Evolutionary conservation across 257 asterid species (phyloP).

Genomic region (Phtheirospermum japonicum): DNA sequence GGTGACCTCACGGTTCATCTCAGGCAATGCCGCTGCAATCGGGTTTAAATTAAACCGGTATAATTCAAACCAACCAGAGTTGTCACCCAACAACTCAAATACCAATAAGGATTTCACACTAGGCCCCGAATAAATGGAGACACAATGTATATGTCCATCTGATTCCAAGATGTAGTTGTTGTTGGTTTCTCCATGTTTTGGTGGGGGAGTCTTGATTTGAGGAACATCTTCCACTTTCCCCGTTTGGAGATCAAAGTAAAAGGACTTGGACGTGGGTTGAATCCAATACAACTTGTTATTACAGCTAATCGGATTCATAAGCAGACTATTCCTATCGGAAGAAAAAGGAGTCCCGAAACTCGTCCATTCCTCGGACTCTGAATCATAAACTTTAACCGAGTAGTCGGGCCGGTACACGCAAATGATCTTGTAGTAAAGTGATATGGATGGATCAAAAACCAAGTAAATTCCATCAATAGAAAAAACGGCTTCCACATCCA

Average conservation of each 20-base stretch:
- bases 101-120: neutral
- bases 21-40: neutral
- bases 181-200: neutral
- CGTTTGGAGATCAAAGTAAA: conserved; percentile 17
- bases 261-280: neutral
- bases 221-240: neutral
- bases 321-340: neutral
- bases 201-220: neutral
- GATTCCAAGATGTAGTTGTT: conserved; percentile 25
- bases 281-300: conserved; percentile 25
- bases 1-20: neutral
- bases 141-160: conserved; percentile 20
- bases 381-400: conserved; percentile 5
- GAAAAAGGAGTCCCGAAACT: neutral
- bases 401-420: neutral
- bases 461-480: too few relatives aligned
- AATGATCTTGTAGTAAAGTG: conserved; percentile 18
- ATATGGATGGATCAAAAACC: conserved; percentile 20
- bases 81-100: conserved; percentile 20
- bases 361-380: conserved; percentile 9
- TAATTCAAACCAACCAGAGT: conserved; percentile 16
- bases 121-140: neutral
- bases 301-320: conserved; percentile 14
- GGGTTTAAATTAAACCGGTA: neutral
- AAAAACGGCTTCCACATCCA: too few relatives aligned